These are phyloP conservation scores for Hylodesmum podocarpum DNA, from an alignment of 306 rosid species.

Conservation along the genomic window DNA sequence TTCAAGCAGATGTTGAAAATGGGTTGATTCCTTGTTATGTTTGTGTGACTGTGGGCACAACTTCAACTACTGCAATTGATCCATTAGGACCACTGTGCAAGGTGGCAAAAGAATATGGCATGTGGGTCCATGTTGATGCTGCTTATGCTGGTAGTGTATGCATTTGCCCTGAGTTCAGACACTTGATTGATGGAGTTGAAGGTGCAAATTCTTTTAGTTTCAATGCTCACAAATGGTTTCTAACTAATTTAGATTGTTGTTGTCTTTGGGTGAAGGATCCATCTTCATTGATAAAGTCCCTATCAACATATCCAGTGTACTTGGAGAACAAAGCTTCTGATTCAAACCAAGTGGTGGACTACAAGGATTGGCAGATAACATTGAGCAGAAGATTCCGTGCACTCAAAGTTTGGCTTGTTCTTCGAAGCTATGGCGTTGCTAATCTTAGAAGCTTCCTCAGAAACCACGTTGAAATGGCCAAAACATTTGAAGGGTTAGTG, in stretches of 20 bases:
- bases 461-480: slow-evolving; percentile 54
- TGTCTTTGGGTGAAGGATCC: slow-evolving; percentile 64
- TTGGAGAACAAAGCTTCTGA: slow-evolving; percentile 54
- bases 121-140: slow-evolving; percentile 74
- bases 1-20: slow-evolving; percentile 36
- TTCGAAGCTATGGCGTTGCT: slow-evolving; percentile 53
- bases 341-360: slow-evolving; percentile 51
- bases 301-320: slow-evolving; percentile 45
- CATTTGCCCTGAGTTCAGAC: slow-evolving; percentile 66
- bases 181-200: slow-evolving; percentile 49
- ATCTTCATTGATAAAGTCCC: slow-evolving; percentile 20
- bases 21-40: slow-evolving; percentile 61
- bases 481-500: slow-evolving; percentile 46
- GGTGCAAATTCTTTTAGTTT: slow-evolving; percentile 51
- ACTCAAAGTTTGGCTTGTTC: slow-evolving; percentile 52
- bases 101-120: slow-evolving; percentile 41
- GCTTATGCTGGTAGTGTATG: slow-evolving; percentile 68
- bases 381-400: slow-evolving; percentile 58
- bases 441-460: slow-evolving; percentile 48
- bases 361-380: slow-evolving; percentile 64
- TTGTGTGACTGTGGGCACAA: slow-evolving; percentile 62
- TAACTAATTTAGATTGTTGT: slow-evolving; percentile 50
- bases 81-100: slow-evolving; percentile 42
- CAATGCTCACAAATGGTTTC: slow-evolving; percentile 72
- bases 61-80: slow-evolving; percentile 61